Evolutionary conservation across 257 asterid genomes (phyloP).

Genomic region (Paraleonurus japonicus): DNA sequence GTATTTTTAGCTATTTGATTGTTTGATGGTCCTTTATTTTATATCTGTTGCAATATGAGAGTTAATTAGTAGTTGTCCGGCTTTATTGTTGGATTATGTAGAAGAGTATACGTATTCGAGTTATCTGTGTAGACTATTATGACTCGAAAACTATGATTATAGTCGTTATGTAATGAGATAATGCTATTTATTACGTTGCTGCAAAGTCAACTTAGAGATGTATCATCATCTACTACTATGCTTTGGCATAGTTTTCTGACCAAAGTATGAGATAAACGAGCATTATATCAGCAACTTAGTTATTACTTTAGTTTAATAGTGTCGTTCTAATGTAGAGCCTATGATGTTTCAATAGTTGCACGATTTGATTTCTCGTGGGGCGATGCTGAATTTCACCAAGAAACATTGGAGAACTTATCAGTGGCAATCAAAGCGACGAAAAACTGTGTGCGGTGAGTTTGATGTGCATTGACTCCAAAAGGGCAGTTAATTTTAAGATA

Average conservation of each 20-base stretch:
- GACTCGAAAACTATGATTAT: neutral
- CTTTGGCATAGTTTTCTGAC: neutral
- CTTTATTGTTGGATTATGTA: neutral
- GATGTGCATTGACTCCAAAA: neutral
- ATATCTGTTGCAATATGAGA: neutral
- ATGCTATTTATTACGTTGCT: neutral
- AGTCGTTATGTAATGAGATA: neutral
- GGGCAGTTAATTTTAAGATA: neutral
- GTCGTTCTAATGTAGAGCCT: slow-evolving; percentile 11
- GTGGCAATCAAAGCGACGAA: slow-evolving; percentile 59
- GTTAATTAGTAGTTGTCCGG: neutral
- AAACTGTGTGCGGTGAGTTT: slow-evolving; percentile 77
- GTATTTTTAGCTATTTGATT: neutral
- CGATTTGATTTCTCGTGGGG: slow-evolving; percentile 93
- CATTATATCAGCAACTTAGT: neutral
- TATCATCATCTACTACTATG: neutral
- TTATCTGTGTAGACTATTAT: neutral
- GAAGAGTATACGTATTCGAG: neutral
- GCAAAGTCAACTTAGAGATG: neutral
- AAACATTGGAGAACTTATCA: slow-evolving; percentile 69
- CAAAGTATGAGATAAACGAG: neutral
- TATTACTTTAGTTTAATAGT: neutral
- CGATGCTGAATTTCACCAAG: slow-evolving; percentile 70
- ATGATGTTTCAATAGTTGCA: slow-evolving; percentile 52
- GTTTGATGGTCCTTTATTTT: neutral